phyloP scores from a whole-genome alignment of 2,329 filamentous ascomycete genomes.

The Chrysoporthe cubensis region DNA sequence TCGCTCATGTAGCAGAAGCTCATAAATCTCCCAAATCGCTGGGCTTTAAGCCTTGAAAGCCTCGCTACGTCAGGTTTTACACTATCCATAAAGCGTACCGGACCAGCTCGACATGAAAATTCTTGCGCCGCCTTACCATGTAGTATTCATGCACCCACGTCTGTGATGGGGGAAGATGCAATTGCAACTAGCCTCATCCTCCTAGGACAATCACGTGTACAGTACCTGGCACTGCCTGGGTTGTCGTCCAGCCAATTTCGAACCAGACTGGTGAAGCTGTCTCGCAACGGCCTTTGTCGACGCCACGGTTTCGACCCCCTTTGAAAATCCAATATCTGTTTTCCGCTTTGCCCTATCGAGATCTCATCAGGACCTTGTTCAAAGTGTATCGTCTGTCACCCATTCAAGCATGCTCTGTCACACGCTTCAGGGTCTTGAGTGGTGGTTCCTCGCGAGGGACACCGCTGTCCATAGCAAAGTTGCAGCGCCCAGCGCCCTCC shows the following conservation, averaged over 20 bases:
- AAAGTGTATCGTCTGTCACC: no score
- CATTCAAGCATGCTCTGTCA: no score
- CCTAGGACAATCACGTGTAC: slow-evolving; percentile 13
- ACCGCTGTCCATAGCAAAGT: no score
- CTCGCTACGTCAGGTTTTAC: neutral
- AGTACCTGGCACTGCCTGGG: neutral
- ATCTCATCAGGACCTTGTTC: no score
- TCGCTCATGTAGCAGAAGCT: neutral
- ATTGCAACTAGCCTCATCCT: slow-evolving; percentile 10
- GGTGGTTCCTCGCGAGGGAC: no score
- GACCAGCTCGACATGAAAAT: neutral
- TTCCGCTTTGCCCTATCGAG: no score
- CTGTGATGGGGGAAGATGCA: neutral
- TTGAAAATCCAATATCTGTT: no score
- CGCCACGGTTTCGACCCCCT: no score
- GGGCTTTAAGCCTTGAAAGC: neutral
- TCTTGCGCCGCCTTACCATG: neutral
- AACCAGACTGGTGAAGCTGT: neutral
- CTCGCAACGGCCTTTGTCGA: neutral
- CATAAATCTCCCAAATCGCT: neutral
- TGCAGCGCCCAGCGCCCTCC: no score
- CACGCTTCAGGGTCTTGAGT: no score
- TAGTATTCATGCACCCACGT: neutral
- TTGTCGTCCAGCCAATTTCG: neutral
- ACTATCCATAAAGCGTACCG: neutral